Evolutionary conservation across 805 yeast genomes (phyloP).

Genomic region (Scheffersomyces spartinae): DNA sequence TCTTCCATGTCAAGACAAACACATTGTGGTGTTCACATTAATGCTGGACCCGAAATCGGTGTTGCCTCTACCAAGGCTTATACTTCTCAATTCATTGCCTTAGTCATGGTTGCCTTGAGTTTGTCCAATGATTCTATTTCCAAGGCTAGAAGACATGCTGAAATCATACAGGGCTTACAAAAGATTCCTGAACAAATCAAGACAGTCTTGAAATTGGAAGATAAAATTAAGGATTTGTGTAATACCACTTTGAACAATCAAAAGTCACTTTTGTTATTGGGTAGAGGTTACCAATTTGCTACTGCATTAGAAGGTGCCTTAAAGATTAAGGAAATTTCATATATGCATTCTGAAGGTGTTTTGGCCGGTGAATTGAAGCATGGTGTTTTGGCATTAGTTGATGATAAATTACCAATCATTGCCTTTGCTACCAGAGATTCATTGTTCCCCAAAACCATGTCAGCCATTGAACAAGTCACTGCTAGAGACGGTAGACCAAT

Average conservation of each 20-base stretch:
- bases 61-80: constrained; percentile 99
- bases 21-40: constrained; percentile 98
- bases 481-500: constrained; percentile 98
- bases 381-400: constrained; percentile 95
- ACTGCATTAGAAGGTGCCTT: constrained; percentile 97
- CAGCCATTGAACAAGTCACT: constrained; percentile 91
- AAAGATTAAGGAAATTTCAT: constrained; percentile 95
- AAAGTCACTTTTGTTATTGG: constrained; percentile 80
- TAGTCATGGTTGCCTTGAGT: constrained; percentile 94
- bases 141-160: constrained; percentile 60
- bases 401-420: constrained; percentile 85
- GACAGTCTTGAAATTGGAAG: constrained; percentile 62
- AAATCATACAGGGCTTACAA: constrained; percentile 78
- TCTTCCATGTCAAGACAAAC: constrained; percentile 94
- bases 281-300: constrained; percentile 96
- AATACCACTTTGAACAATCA: constrained; percentile 61
- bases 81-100: constrained; percentile 94
- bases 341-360: constrained; percentile 98
- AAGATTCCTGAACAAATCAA: constrained; percentile 78
- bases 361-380: constrained; percentile 98
- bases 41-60: constrained; percentile 99
- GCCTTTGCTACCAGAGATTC: constrained; percentile 96
- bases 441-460: constrained; percentile 88
- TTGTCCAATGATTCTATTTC: constrained; percentile 86
- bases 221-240: constrained; percentile 65